Evolutionary conservation across 108 stramenopile genomes (phyloP).

Genomic region (Cylindrotheca closterium): DNA sequence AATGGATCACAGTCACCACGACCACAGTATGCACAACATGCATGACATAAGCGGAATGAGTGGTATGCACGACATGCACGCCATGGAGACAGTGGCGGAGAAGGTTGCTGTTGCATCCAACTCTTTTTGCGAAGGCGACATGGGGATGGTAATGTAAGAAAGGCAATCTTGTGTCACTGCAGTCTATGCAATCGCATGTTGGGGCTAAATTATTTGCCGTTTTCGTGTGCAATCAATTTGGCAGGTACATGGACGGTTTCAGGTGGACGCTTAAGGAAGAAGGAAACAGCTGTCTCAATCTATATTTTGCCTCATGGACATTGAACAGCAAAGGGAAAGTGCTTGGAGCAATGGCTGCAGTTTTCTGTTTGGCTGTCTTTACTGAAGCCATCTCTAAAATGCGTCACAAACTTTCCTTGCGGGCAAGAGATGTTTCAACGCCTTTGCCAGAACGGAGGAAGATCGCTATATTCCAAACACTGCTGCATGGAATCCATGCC

Average conservation of each 20-base stretch:
- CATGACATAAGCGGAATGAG: constrained; percentile 1
- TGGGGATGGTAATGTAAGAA: constrained; percentile 37
- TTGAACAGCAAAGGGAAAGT: constrained; percentile 42
- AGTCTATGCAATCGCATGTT: no score
- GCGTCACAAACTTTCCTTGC: constrained; percentile 25
- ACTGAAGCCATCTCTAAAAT: constrained; percentile 39
- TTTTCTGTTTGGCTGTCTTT: constrained; percentile 30
- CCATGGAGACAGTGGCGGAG: no score
- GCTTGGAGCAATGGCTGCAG: constrained; percentile 36
- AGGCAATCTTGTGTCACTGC: no score
- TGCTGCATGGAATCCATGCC: constrained; percentile 40
- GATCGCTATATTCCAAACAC: constrained; percentile 11
- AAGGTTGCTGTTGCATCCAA: no score
- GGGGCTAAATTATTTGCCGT: no score
- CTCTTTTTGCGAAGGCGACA: constrained; percentile 19
- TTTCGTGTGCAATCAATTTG: no score
- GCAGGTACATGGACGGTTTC: constrained; percentile 44
- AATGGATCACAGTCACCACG: no score
- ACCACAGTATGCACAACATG: constrained; percentile 1
- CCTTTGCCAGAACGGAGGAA: not conserved
- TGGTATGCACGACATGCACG: not conserved
- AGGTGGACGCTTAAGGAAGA: constrained; percentile 29
- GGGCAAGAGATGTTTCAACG: not conserved
- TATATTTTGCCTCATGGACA: constrained; percentile 49
- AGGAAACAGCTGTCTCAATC: constrained; percentile 40